Conservation (phyloP, 805 yeast genomes). For the Starmerella gropengiesseri region DNA sequence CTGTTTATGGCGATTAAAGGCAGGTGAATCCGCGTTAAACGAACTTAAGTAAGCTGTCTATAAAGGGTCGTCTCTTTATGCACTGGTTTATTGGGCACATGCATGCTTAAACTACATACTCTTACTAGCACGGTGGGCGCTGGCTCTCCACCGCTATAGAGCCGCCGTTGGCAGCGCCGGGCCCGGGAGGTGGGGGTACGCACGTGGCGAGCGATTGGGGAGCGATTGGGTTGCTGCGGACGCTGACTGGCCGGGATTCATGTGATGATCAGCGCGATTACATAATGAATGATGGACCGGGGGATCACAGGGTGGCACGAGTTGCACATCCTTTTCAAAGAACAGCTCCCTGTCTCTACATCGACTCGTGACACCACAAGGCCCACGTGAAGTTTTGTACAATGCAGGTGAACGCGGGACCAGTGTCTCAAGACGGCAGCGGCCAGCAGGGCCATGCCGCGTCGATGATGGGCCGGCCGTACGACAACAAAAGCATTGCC, state of each 20-base stretch:
- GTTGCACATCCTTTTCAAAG: conserved; percentile 1
- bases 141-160: no score
- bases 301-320: conserved; percentile 3
- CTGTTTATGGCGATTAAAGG: no score
- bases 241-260: background rate
- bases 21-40: no score
- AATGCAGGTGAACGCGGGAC: conserved; percentile 23
- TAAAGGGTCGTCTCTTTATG: no score
- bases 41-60: no score
- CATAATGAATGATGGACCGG: conserved; percentile 1
- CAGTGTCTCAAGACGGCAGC: conserved; percentile 18
- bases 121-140: no score
- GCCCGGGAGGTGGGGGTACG: no score
- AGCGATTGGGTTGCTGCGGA: no score
- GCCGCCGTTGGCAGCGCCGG: no score
- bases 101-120: no score
- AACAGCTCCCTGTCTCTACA: background rate
- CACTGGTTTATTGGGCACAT: no score
- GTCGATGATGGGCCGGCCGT: conserved; percentile 20
- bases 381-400: conserved; percentile 19
- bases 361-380: conserved; percentile 21
- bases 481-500: conserved; percentile 21
- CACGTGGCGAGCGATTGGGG: no score
- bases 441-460: conserved; percentile 11
- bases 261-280: conserved; percentile 3